Evolutionary conservation across 306 rosid genomes (phyloP), one percentile per base, ranked within the genome.

Genomic region (Cyamopsis tetragonoloba): DNA sequence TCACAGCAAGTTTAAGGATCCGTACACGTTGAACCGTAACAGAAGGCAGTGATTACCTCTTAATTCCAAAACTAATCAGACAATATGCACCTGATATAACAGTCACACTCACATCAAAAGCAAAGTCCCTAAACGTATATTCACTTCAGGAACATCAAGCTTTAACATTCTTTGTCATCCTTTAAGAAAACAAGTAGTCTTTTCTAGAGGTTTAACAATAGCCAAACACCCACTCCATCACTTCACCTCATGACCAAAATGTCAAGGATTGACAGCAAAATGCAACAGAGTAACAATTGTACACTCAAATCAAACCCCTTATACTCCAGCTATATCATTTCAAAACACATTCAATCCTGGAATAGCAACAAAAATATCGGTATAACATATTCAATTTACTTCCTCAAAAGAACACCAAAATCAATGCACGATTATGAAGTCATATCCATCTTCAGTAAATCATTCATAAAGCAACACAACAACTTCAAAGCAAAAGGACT

Each of bases 181-280:
- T 81, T 34, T 48, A 70, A 8, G 85, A 78, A 13, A 81, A 62
- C 76, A 85, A 69, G 76, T 70, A 79, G 47, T 74, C n/a, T n/a
- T 76, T 26, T 82, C 78, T 6, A 77, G 60, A 1, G 80, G 84
- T 54, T 82, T 80, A 55, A 80, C 78, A 43, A 78, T 58, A n/a
- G 79, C 72, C 85, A 88, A 73, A 81, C 83, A 59, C 84, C 82
- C 79, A 66, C 78, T 32, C 84, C 85, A 71, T 82, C 55, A 47
- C 1, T 78, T 77, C 0, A 80, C 80, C 81, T 83, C 77, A 0
- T 78, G 79, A 58, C 87, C 89, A 55, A 79, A 78, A 73, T 72
- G 85, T 66, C 88, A 68, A 39, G 86, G 83, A 73, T 24, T 24
- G 19, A 85, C 83, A 57, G 82, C 83, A 31, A 75, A 77, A 60